Base-by-base conservation (phyloP, 805 yeast species). In the Candida gorgasii region DNA sequence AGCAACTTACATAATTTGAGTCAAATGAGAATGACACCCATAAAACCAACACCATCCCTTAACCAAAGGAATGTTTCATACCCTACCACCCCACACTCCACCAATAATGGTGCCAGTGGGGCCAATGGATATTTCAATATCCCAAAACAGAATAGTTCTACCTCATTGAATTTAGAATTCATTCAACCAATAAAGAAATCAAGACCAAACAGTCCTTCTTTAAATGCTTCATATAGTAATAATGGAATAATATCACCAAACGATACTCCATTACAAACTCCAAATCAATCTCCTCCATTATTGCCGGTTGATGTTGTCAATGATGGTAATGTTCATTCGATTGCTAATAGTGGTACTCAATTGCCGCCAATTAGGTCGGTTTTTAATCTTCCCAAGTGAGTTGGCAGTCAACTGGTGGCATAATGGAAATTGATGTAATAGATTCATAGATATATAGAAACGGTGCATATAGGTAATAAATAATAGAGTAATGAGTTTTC, bases 211-310 rank as follows among this genome's bases (percentile, higher is more conserved):
- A 72, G 78, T 8, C 80, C 80, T 16, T 58, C 39, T 12, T 20
- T 36, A 2, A 23, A 24, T 23, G 28, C 35, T 12, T 12, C 22
- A 20, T 20, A 19, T 18, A 35, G 23, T 34, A 9, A 2, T 42
- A 17, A 40, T 15, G 42, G 42, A 39, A 53, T 62, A 8, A 58
- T 58, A n/a, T 53, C 69, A 13, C 69, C 78, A 35, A 62, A 59
- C 39, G 78, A 72, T 11, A 75, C 80, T 5, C 80, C 80, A 8
- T 49, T 74, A 30, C 74, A 71, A 44, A 75, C 79, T 0, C 79
- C 79, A 9, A 51, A 66, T 20, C 79, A 75, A 42, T 67, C 76
- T 36, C 80, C 80, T n/a, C 73, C 61, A 35, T 50, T 75, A 33
- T 58, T 53, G 31, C 63, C 72, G 11, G 45, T 46, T 2, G 24